Conservation (phyloP, 2,329 filamentous ascomycete genomes). For the Aspergillus persii region DNA sequence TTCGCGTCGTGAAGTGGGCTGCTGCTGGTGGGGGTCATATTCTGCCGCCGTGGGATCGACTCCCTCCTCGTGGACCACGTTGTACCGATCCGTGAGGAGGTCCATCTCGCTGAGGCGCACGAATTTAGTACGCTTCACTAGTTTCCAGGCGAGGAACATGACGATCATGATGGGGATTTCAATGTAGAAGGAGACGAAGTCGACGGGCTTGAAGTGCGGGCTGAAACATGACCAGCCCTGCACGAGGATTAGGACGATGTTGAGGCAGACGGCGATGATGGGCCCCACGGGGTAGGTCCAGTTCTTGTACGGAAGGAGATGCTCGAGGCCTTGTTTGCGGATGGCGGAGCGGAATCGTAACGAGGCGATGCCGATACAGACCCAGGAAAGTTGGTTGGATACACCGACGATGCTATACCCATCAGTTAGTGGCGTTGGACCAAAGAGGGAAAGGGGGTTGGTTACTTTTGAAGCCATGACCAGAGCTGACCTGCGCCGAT, state of each 20-base stretch:
- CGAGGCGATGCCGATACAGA: constrained; percentile 61
- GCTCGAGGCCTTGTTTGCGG: constrained; percentile 57
- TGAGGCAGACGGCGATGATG: constrained; percentile 56
- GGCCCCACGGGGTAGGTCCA: constrained; percentile 66
- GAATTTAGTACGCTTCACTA: constrained; percentile 49
- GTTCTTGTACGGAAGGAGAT: constrained; percentile 63
- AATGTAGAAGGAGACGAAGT: constrained; percentile 64
- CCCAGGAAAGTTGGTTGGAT: constrained; percentile 65
- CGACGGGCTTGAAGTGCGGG: constrained; percentile 55
- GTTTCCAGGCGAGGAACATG: constrained; percentile 58
- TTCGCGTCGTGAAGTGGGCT: not conserved
- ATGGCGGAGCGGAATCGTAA: constrained; percentile 63
- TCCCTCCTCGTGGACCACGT: constrained; percentile 1
- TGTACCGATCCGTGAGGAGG: constrained; percentile 48
- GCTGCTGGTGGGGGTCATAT: constrained; percentile 18
- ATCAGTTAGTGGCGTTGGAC: not conserved
- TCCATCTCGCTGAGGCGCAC: constrained; percentile 51
- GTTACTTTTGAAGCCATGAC: constrained; percentile 65
- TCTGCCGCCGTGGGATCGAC: constrained; percentile 21
- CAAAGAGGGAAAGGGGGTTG: not conserved
- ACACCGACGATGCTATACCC: constrained; percentile 58
- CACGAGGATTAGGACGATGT: constrained; percentile 59
- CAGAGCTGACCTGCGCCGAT: constrained; percentile 65
- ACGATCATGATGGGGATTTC: constrained; percentile 60
- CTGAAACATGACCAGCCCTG: constrained; percentile 63